Evolutionary conservation across 2,329 filamentous ascomycete species (phyloP).

Genomic region (Aspergillus hortae): DNA sequence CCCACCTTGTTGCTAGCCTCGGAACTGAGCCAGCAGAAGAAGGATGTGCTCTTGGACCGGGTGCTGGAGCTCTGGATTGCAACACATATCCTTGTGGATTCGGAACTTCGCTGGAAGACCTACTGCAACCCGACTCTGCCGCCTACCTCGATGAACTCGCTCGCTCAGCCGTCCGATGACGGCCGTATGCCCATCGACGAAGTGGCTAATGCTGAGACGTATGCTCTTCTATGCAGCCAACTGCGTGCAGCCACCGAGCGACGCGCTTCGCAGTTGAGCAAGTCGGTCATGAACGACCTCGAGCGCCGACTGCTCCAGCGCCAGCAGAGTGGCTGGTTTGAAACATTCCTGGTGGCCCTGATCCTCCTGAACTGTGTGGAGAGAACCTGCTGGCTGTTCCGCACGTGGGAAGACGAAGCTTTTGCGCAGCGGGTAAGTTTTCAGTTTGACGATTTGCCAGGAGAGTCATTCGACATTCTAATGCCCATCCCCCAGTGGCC

Average conservation of each 20-base stretch:
- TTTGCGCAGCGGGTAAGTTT: slow-evolving; percentile 33
- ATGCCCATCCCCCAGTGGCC: slow-evolving; percentile 44
- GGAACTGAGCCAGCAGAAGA: slow-evolving; percentile 36
- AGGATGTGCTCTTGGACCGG: slow-evolving; percentile 48
- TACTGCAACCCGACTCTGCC: slow-evolving; percentile 45
- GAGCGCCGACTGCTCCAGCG: slow-evolving; percentile 58
- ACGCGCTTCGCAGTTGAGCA: slow-evolving; percentile 50
- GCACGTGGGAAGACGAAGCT: slow-evolving; percentile 47
- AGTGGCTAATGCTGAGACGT: slow-evolving; percentile 41
- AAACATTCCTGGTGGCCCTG: slow-evolving; percentile 58
- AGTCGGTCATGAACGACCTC: slow-evolving; percentile 56
- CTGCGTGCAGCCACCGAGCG: slow-evolving; percentile 55
- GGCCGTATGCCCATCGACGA: slow-evolving; percentile 39
- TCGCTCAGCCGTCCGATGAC: slow-evolving; percentile 37
- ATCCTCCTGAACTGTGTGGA: slow-evolving; percentile 58
- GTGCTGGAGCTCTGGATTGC: slow-evolving; percentile 56
- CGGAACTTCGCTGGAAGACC: slow-evolving; percentile 46
- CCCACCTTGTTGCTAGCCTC: slow-evolving; percentile 43
- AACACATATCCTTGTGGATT: slow-evolving; percentile 53
- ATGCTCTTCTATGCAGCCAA: slow-evolving; percentile 51
- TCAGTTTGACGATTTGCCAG: not conserved
- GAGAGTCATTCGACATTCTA: not conserved
- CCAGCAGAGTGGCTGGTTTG: slow-evolving; percentile 54
- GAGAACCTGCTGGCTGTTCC: slow-evolving; percentile 57
- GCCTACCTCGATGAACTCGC: slow-evolving; percentile 33